Percentiles rank a stretch among this genome's conserved stretches.
phyloP scores from a whole-genome alignment of 2,329 filamentous ascomycete genomes.

The Colletotrichum cordylinicola region DNA sequence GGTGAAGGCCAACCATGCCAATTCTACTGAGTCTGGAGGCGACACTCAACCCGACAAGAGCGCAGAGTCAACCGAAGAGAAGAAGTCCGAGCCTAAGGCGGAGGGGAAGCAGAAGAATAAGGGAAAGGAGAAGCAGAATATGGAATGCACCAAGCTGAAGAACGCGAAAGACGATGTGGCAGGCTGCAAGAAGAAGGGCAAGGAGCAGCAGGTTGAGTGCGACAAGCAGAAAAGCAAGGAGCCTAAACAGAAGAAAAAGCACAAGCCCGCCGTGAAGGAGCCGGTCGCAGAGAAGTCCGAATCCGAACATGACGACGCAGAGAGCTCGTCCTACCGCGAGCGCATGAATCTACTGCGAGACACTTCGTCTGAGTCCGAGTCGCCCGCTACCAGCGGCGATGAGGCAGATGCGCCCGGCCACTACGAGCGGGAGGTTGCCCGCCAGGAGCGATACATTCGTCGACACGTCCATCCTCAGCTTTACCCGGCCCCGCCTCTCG shows the following conservation, averaged over 20 bases:
- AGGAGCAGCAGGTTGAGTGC: neutral
- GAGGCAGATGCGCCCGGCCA: constrained; percentile 13
- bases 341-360: constrained; percentile 29
- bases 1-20: constrained; percentile 30
- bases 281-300: neutral
- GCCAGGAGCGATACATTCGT: constrained; percentile 35
- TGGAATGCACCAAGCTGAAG: neutral
- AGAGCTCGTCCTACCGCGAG: neutral
- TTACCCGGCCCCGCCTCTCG: constrained; percentile 33
- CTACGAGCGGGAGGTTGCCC: constrained; percentile 23
- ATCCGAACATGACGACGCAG: constrained; percentile 10
- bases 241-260: neutral
- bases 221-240: neutral
- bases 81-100: neutral
- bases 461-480: constrained; percentile 33
- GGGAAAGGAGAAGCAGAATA: neutral
- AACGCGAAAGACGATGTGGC: neutral
- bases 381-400: constrained; percentile 15
- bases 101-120: neutral
- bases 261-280: constrained; percentile 12
- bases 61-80: neutral
- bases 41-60: neutral
- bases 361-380: constrained; percentile 28
- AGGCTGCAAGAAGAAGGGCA: neutral
- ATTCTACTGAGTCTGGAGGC: neutral